Base-by-base conservation (phyloP, 345 rosid species). In the Euclidium syriacum region DNA sequence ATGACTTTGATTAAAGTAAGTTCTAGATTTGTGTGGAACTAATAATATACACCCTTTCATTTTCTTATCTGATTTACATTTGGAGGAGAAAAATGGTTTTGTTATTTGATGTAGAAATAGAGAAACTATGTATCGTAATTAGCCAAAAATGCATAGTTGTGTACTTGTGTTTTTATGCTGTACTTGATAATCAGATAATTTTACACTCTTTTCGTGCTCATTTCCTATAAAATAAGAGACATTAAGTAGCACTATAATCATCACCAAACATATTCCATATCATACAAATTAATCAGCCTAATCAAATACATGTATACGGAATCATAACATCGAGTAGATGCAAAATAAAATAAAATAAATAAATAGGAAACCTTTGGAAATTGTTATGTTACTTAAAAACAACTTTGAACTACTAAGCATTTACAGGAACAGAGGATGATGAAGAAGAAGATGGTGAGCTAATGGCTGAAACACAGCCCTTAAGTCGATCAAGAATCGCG, bases 381-480 rank as follows among this genome's bases (percentile, higher is more conserved):
- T 14, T 27, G 27, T n/a, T 41, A 52, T 26, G 33, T 18, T 26
- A 43, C 55, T 69, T n/a, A 18, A 34, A 17, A 43, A 61, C 50
- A 61, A 26, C 19, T 52, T 52, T 52, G 4, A 44, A 35, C 47
- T 70, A 68, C 83, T 75, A 92, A 33, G 91, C 85, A 74, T 85
- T 91, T 80, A 89, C 91, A 78, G 88, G 86, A 70, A 82, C 67
- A 35, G 89, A 88, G 6, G 92, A 88, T 32, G 89, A 88, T 5
- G 92, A 88, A 67, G 75, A 56, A 4, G 70, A 49, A 10, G 70
- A 54, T 15, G 58, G 7, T 36, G 74, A 64, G 49, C 41, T 83
- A 15, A 71, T 43, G 71, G 81, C 56, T 15, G 99, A 79, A 35
- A 81, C 80, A 48, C 97, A 90, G 47, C 86, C 84, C 65, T 81